A percentile compares a stretch with the other conserved stretches of the same genome.
phyloP scores from a whole-genome alignment of 768 basidiomycete genomes.

The Serendipita sp. region DNA sequence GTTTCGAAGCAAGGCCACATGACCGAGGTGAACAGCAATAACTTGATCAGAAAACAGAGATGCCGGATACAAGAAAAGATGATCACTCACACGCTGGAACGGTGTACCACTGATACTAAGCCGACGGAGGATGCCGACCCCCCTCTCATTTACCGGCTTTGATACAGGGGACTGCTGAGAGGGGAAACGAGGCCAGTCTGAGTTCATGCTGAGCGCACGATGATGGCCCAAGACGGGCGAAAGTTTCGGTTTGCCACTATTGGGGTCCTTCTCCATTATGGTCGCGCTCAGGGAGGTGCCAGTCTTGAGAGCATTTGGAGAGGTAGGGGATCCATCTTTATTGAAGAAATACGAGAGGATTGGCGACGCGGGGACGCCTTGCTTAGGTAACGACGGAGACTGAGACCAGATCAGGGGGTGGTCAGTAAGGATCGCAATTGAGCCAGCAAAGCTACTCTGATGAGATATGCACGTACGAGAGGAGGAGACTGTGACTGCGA shows the following conservation, averaged over 20 bases:
- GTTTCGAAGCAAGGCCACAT: conserved; percentile 5
- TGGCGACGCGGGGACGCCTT: conserved; percentile 31
- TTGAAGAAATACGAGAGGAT: conserved; percentile 51
- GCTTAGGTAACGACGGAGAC: background rate
- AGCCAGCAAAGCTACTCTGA: background rate
- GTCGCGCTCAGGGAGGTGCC: conserved; percentile 41
- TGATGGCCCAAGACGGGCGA: conserved; percentile 1
- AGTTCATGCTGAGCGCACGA: conserved; percentile 6
- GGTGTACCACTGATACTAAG: conserved; percentile 47
- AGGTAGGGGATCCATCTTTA: background rate
- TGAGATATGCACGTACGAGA: background rate
- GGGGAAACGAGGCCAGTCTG: conserved; percentile 15
- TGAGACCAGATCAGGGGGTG: conserved; percentile 8
- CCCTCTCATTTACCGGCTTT: conserved; percentile 39
- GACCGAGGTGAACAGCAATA: background rate
- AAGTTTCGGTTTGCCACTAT: conserved; percentile 15
- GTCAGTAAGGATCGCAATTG: background rate
- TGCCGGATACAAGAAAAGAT: background rate
- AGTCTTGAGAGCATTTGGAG: conserved; percentile 38
- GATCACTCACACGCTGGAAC: conserved; percentile 37
- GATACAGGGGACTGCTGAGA: conserved; percentile 30
- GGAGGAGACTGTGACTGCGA: background rate
- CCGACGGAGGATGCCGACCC: conserved; percentile 52
- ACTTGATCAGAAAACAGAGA: no score
- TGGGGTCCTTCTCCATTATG: conserved; percentile 38